Percentiles rank a stretch among this genome's conserved stretches.
phyloP scores from a whole-genome alignment of 441 rosid species.

The Pelargonium cotyledonis region DNA sequence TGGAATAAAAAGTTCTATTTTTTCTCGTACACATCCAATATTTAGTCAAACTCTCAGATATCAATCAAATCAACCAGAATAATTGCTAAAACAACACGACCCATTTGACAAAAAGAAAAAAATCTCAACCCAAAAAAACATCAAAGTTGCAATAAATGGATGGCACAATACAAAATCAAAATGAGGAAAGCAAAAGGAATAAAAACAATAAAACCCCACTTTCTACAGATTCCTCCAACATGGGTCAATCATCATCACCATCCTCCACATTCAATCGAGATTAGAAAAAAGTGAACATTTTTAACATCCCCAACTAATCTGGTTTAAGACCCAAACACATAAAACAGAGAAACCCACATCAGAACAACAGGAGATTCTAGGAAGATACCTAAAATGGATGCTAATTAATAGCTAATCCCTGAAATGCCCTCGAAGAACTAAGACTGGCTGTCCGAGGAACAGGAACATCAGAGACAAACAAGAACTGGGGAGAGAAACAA shows the following conservation, averaged over 20 bases:
- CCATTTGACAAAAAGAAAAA: too few species aligned
- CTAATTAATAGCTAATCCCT: not conserved
- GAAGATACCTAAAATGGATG: slow-evolving; percentile 19
- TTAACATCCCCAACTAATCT: slow-evolving; percentile 12
- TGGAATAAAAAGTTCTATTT: not conserved
- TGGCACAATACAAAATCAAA: slow-evolving; percentile 17
- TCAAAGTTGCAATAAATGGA: slow-evolving; percentile 17
- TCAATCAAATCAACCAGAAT: slow-evolving; percentile 16
- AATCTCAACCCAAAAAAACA: slow-evolving; percentile 19
- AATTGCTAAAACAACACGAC: slow-evolving; percentile 1
- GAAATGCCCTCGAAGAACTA: slow-evolving; percentile 5
- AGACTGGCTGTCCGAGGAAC: slow-evolving; percentile 22
- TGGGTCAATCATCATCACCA: slow-evolving; percentile 12
- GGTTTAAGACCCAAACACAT: not conserved
- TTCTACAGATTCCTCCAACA: slow-evolving; percentile 29
- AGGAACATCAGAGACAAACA: slow-evolving; percentile 21
- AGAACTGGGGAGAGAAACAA: slow-evolving; percentile 7
- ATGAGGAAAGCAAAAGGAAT: slow-evolving; percentile 4
- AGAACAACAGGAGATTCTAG: slow-evolving; percentile 21
- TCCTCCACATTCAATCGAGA: slow-evolving; percentile 24
- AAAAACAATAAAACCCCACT: slow-evolving; percentile 18
- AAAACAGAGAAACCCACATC: slow-evolving; percentile 1
- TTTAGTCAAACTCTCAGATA: slow-evolving; percentile 19
- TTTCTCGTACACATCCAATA: slow-evolving; percentile 4
- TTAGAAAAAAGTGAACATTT: slow-evolving; percentile 17